phyloP scores from a whole-genome alignment of 768 basidiomycete genomes.

The Pisolithus sp. region DNA sequence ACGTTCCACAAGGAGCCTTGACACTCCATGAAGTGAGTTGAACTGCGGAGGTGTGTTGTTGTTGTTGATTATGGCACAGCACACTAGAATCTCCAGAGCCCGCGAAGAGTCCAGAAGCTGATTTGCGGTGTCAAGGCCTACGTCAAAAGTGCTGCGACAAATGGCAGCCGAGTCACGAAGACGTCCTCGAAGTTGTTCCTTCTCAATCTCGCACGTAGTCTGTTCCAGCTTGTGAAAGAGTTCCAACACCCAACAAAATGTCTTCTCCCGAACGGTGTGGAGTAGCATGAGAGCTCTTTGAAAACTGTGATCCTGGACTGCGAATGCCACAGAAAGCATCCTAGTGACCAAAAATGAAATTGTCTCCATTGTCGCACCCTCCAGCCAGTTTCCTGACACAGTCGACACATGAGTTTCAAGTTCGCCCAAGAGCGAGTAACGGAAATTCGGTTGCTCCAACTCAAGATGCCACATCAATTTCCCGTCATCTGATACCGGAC shows the following conservation, averaged over 20 bases:
- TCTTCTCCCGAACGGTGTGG: slow-evolving; percentile 22
- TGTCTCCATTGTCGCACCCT: slow-evolving; percentile 22
- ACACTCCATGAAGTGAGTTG: not conserved
- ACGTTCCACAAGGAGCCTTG: slow-evolving; percentile 22
- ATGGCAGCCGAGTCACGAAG: slow-evolving; percentile 16
- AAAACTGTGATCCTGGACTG: slow-evolving; percentile 7
- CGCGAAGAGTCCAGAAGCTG: slow-evolving; percentile 15
- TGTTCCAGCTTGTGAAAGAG: slow-evolving; percentile 17
- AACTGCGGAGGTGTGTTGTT: slow-evolving; percentile 22
- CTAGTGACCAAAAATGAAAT: slow-evolving; percentile 26
- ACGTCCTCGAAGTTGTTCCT: slow-evolving; percentile 2
- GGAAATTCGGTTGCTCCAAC: slow-evolving; percentile 26
- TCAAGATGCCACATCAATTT: slow-evolving; percentile 33
- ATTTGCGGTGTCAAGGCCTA: not conserved
- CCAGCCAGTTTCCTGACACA: slow-evolving; percentile 34
- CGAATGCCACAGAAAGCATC: slow-evolving; percentile 22
- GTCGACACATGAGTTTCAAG: slow-evolving; percentile 24
- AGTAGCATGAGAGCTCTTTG: slow-evolving; percentile 21
- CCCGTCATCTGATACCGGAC: slow-evolving; percentile 14
- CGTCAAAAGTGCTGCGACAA: slow-evolving; percentile 27
- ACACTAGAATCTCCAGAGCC: slow-evolving; percentile 25
- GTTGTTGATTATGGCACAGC: slow-evolving; percentile 27
- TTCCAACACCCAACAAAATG: slow-evolving; percentile 33
- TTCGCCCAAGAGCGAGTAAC: slow-evolving; percentile 27
- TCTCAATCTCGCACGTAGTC: not conserved